phyloP scores from a whole-genome alignment of 2,329 filamentous ascomycete species.

The Alternaria postmessia region DNA sequence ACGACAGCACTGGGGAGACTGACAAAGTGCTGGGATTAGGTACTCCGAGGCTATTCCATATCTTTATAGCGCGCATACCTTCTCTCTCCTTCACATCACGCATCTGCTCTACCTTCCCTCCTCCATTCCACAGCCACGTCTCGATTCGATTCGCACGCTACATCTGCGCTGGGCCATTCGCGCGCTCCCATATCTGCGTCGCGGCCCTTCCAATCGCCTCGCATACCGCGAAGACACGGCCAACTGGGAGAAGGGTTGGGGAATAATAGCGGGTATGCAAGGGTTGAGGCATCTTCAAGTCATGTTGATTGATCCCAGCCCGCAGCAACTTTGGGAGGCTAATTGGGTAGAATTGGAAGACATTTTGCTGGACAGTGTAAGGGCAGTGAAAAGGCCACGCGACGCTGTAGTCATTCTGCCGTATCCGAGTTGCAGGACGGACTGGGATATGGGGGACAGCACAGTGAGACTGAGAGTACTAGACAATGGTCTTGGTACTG shows the following conservation, averaged over 20 bases:
- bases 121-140: slow-evolving; percentile 33
- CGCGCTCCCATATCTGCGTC: slow-evolving; percentile 43
- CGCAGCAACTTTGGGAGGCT: slow-evolving; percentile 39
- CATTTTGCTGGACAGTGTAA: slow-evolving; percentile 35
- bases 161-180: slow-evolving; percentile 46
- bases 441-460: slow-evolving; percentile 38
- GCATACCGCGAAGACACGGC: slow-evolving; percentile 48
- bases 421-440: slow-evolving; percentile 37
- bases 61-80: slow-evolving; percentile 42
- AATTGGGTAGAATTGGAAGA: slow-evolving; percentile 41
- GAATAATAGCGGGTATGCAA: slow-evolving; percentile 37
- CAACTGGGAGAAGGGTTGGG: slow-evolving; percentile 46
- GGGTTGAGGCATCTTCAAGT: slow-evolving; percentile 39
- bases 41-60: slow-evolving; percentile 43
- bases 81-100: slow-evolving; percentile 45
- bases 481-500: background rate
- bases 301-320: slow-evolving; percentile 38
- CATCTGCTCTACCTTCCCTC: slow-evolving; percentile 46
- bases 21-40: slow-evolving; percentile 20
- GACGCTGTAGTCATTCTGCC: slow-evolving; percentile 40
- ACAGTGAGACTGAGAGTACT: slow-evolving; percentile 32
- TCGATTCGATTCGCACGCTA: slow-evolving; percentile 40
- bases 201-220: slow-evolving; percentile 26
- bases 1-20: background rate
- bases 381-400: slow-evolving; percentile 24